Percentiles rank a stretch among this genome's conserved stretches.
phyloP scores from a whole-genome alignment of 768 basidiomycete genomes.

The Rhodotorula sphaerocarpa region DNA sequence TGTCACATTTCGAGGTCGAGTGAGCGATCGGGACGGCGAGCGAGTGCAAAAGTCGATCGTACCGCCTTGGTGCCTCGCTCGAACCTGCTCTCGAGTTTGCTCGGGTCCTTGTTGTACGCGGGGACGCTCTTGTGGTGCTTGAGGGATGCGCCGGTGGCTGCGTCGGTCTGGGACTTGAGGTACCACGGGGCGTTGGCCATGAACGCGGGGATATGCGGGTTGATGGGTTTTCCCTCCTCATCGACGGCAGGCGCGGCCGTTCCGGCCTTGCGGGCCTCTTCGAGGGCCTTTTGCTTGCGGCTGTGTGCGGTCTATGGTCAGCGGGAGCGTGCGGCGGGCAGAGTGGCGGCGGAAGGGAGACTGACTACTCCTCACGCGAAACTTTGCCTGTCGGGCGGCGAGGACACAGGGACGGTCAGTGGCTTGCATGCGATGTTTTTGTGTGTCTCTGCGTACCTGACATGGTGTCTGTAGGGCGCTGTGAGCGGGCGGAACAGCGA shows the following conservation, averaged over 20 bases:
- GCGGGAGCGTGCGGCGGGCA: no score
- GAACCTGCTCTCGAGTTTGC: slow-evolving; percentile 83
- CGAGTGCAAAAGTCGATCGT: neutral
- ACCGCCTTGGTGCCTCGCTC: slow-evolving; percentile 66
- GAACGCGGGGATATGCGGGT: slow-evolving; percentile 98
- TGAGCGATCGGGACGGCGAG: neutral
- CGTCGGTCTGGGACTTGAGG: slow-evolving; percentile 60
- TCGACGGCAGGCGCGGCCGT: slow-evolving; percentile 94
- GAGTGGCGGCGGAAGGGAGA: neutral
- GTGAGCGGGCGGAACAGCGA: neutral
- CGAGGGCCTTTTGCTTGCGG: slow-evolving; percentile 73
- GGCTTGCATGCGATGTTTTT: neutral
- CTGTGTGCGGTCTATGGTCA: neutral
- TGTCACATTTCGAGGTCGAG: neutral
- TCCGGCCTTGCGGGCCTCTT: slow-evolving; percentile 96
- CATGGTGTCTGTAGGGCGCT: neutral
- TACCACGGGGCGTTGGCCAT: slow-evolving; percentile 99
- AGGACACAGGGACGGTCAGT: neutral
- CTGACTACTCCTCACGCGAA: slow-evolving; percentile 32
- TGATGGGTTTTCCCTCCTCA: slow-evolving; percentile 89
- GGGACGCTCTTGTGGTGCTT: slow-evolving; percentile 67
- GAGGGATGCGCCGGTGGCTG: slow-evolving; percentile 64
- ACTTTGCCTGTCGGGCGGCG: slow-evolving; percentile 11
- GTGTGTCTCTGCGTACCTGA: neutral
- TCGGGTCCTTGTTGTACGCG: slow-evolving; percentile 53